Base-by-base conservation (phyloP, 2,329 filamentous ascomycete genomes). In the Botrytis tulipae region DNA sequence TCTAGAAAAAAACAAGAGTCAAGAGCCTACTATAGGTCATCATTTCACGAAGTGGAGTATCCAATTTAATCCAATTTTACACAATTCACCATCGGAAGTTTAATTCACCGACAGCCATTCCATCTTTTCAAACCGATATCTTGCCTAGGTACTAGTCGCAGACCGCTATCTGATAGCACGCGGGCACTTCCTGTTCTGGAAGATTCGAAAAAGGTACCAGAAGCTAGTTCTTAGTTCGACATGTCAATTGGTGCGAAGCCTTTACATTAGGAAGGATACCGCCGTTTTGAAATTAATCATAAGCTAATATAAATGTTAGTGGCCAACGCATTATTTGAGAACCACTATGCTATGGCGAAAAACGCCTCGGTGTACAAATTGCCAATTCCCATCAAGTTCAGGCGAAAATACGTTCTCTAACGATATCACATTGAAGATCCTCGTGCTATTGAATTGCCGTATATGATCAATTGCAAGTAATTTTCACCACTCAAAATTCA, bases 111-210 rank as follows among this genome's bases (percentile, higher is more conserved):
- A 42, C 9, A 57, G 37, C 46, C 16, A 54, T 68, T 54, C 63
- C 32, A 37, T 37, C 29, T 48, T 66, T n/a, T 12, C 22, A n/a
- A 67, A 20, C 32, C 25, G 10, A 57, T 66, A 25, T 29, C 35
- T 42, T 69, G 25, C 48, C 48, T n/a, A 54, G 48, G 25, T 51
- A 25, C 54, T 54, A 29, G n/a, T 9, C 29, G 51, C 65, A 68
- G 65, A 68, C 65, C 65, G 65, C 65, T 42, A 68, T 68, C 46
- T 57, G 54, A 68, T 37, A 37, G n/a, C 9, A 29, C 46, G 12
- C 66, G 65, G 48, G 35, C 22, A 68, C 37, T 32, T 51, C 65
- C 48, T n/a, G 16, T 68, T 68, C 66, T 68, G 66, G 66, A 68
- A 68, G 66, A 68, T 68, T 68, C 48, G 35, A 68, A 68, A 35